Base-by-base conservation (phyloP, 2,329 filamentous ascomycete genomes). In the Sarocladium strictum region DNA sequence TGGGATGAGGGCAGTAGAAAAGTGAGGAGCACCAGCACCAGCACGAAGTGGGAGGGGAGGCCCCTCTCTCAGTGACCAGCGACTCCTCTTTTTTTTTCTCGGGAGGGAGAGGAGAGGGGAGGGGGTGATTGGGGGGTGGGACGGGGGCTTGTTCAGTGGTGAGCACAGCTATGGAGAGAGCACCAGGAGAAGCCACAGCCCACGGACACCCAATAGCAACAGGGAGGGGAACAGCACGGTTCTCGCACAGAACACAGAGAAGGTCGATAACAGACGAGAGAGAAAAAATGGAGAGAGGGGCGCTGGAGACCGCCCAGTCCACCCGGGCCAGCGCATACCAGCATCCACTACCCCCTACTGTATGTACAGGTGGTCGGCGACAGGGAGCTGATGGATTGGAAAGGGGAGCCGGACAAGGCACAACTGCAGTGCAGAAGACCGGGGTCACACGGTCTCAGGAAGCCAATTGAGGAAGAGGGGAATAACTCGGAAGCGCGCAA, bases 1-100 rank as follows among this genome's bases (percentile, higher is more conserved):
- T 58, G 57, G 55, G 53, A 56, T 58, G 55, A 40, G 41, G 37
- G 24, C 35, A 33, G 40, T 35, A 54, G 35, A 56, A 57, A 55
- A 43, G 47, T 57, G 54, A 57, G 55, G 55, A 57, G 53, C 55
- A 55, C 23, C 41, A 49, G 29, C 24, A 54, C 45, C 37, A 57
- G n/a, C n/a, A 40, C 32, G 32, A 53, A 24, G 47, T 32, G 43
- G 43, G 53, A 54, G 53, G n/a, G 55, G 53, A 45, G 50, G 54
- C 50, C 50, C 35, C 32, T 53, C 50, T 53, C 19, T 38, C 50
- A 27, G 32, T 4, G 15, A 27, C 19, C 33, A 17, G 50, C 33
- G 50, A 51, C 27, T 51, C 27, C 27, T 51, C 27, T 51, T 32
- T 51, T 32, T 49, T 49, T 47, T 27, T 17, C 24, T 51, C 27